Percentiles rank a stretch among this genome's conserved stretches.
Evolutionary conservation across 306 rosid species (phyloP).

Genomic region (Cucurbita moschata): DNA sequence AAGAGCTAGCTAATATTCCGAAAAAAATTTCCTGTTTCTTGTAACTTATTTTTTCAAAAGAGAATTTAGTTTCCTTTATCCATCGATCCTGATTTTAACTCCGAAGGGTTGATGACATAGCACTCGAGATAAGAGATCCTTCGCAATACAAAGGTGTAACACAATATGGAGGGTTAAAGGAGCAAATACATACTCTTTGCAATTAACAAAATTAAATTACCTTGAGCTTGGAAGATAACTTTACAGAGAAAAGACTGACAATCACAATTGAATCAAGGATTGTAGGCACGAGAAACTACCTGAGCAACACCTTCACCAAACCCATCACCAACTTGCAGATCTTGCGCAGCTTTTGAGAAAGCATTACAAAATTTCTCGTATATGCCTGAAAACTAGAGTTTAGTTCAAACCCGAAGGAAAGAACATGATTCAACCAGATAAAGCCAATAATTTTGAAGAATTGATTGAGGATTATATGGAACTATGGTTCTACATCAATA

Average conservation of each 20-base stretch:
- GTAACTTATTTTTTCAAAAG: background rate
- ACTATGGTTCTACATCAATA: background rate
- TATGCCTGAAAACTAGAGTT: slow-evolving; percentile 38
- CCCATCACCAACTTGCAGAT: slow-evolving; percentile 87
- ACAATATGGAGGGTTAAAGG: background rate
- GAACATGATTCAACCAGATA: background rate
- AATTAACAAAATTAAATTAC: background rate
- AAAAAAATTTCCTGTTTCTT: background rate
- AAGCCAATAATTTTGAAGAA: background rate
- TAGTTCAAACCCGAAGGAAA: background rate
- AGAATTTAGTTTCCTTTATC: background rate
- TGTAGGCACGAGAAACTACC: slow-evolving; percentile 29
- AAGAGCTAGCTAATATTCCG: background rate
- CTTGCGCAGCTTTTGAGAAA: slow-evolving; percentile 56
- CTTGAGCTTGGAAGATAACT: background rate
- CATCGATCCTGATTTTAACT: background rate
- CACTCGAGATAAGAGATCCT: background rate
- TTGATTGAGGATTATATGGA: background rate
- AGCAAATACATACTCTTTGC: background rate
- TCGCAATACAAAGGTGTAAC: background rate
- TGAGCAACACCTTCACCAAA: slow-evolving; percentile 75
- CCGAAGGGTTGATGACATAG: background rate
- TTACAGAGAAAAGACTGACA: slow-evolving; percentile 5
- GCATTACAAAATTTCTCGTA: slow-evolving; percentile 73
- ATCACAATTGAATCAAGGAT: background rate